phyloP scores from a whole-genome alignment of 192 early-diverging fungal genomes.

The Podila horticola region DNA sequence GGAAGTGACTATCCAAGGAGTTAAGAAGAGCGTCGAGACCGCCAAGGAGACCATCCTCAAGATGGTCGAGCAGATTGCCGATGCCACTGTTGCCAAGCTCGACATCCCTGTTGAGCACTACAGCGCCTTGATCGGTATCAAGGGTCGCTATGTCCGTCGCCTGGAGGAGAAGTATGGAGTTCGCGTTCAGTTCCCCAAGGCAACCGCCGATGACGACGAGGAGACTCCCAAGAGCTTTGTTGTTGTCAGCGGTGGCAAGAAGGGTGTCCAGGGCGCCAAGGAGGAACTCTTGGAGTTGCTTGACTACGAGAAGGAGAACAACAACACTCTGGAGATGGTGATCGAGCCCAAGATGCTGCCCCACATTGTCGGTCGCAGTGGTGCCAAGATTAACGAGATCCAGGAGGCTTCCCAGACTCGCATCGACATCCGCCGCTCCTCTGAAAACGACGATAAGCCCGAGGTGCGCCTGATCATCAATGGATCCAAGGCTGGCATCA shows the following conservation, averaged over 20 bases:
- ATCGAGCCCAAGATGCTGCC: conserved; percentile 75
- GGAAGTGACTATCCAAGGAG: conserved; percentile 82
- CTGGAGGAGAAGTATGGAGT: conserved; percentile 84
- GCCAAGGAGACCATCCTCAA: conserved; percentile 77
- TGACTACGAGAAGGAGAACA: conserved; percentile 85
- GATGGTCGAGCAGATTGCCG: conserved; percentile 73
- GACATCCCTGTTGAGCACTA: conserved; percentile 72
- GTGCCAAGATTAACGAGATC: conserved; percentile 78
- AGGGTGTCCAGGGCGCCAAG: conserved; percentile 82
- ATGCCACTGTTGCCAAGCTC: conserved; percentile 67
- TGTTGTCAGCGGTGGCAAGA: conserved; percentile 84
- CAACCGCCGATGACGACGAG: conserved; percentile 63
- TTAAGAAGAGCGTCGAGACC: conserved; percentile 76
- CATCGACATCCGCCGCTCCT: conserved; percentile 74
- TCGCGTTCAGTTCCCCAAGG: conserved; percentile 75
- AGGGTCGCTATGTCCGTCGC: conserved; percentile 75
- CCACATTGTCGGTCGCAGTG: conserved; percentile 81
- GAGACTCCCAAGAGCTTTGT: conserved; percentile 71
- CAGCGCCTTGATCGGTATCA: conserved; percentile 75
- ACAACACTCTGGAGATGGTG: conserved; percentile 68
- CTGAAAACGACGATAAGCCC: conserved; percentile 46
- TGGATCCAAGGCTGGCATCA: conserved; percentile 67
- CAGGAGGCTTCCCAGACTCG: conserved; percentile 75
- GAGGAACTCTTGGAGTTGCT: conserved; percentile 84
- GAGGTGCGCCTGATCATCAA: conserved; percentile 58